Evolutionary conservation across 208 protist species (phyloP).

Genomic region (Lotmaria passim): DNA sequence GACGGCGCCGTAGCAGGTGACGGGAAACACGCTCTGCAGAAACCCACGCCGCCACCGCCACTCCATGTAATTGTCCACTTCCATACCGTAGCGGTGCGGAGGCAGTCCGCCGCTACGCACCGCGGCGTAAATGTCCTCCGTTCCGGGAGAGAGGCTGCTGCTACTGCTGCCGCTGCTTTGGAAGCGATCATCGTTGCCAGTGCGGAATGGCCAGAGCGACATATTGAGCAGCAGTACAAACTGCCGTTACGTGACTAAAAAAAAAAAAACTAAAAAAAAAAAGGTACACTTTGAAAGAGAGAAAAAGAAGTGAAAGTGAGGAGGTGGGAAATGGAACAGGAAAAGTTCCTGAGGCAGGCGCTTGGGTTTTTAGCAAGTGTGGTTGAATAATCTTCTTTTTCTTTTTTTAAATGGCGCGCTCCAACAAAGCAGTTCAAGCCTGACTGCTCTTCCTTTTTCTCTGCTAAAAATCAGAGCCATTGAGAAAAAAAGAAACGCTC

Average conservation of each 20-base stretch:
- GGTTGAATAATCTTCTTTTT: too few relatives aligned
- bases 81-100: conserved; percentile 60
- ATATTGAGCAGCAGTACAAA: conserved; percentile 26
- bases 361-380: too few relatives aligned
- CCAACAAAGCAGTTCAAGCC: too few relatives aligned
- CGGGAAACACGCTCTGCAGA: conserved; percentile 82
- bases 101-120: conserved; percentile 63
- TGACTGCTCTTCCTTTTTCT: too few relatives aligned
- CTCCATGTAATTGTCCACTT: conserved; percentile 77
- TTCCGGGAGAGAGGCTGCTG: not conserved
- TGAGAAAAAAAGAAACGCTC: too few relatives aligned
- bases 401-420: too few relatives aligned
- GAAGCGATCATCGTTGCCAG: conserved; percentile 88
- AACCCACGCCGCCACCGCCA: conserved; percentile 85
- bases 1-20: conserved; percentile 65
- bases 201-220: conserved; percentile 87
- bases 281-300: not conserved
- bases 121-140: conserved; percentile 73
- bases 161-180: conserved; percentile 43
- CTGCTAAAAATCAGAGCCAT: too few relatives aligned
- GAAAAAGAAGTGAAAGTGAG: not conserved
- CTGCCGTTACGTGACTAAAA: too few relatives aligned
- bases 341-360: too few relatives aligned
- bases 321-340: too few relatives aligned
- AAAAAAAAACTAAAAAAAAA: not conserved